Evolutionary conservation across 1,139 yeast species (phyloP), one percentile per base, ranked within the genome.

Genomic region (Saccharomyces hybrid): DNA sequence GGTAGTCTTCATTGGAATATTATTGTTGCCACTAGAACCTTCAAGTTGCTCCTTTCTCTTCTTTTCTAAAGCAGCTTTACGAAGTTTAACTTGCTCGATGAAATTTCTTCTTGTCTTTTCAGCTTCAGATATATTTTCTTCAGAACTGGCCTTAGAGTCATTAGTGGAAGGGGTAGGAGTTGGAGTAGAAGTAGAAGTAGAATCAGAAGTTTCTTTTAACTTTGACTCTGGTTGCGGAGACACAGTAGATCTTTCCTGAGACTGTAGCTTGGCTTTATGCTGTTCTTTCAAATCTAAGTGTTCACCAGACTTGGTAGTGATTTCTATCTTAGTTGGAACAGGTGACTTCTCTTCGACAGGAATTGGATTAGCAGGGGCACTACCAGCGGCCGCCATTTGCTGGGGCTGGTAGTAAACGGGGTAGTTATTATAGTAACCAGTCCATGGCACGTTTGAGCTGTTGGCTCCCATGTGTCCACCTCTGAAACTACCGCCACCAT

Each of bases 251-350:
- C 25, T 20, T 38, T 38, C 44, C 44, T 38, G 20, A 16, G 44
- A 38, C 25, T 38, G 44, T 20, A 38, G 13, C 25, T 38, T 38
- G 20, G 25, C 44, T 9, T 38, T 38, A 49, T 65, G 68, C 16
- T 66, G 60, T 8, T 63, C 64, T 28, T 56, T 59, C 50, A 68
- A 59, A 57, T 67, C 68, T 47, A 68, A 53, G 51, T 61, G 65
- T 51, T 67, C 68, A 47, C 71, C 71, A 34, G 66, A 61, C 55
- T 68, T 67, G n/a, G 69, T 67, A 4, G 70, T 68, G 48, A 68
- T 68, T 56, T 68, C 70, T 50, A 68, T 65, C 55, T 65, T 67
- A 27, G 61, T 64, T 4, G 60, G 49, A 4, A 55, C 55, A n/a
- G 64, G 64, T 14, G 44, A 38, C 25, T 38, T 38, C 44, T 38